These are phyloP conservation scores for Tricholoma hemisulphureum DNA, from an alignment of 768 basidiomycete genomes.

Conservation along the genomic window DNA sequence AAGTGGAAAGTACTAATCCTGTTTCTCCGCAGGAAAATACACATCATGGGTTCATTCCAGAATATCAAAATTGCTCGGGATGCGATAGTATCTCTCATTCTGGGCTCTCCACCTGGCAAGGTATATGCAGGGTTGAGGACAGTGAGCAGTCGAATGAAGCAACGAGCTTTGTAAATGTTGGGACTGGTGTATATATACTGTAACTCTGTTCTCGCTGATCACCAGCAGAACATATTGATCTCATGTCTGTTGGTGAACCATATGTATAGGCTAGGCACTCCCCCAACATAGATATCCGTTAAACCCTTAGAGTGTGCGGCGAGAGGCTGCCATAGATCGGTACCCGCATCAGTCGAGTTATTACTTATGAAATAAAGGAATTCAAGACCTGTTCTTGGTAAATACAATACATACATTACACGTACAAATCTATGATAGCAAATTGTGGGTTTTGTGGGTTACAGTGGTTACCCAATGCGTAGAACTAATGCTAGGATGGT, in stretches of 20 bases:
- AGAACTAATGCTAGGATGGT: not conserved
- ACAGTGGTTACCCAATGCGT: not conserved
- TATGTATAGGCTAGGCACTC: too few relatives aligned
- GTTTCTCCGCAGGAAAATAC: constrained; percentile 75
- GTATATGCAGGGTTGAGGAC: constrained; percentile 90
- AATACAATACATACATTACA: too few relatives aligned
- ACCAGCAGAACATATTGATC: too few relatives aligned
- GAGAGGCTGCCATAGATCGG: too few relatives aligned
- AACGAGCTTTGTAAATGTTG: constrained; percentile 57
- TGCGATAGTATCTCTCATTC: constrained; percentile 91
- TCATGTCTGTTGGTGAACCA: too few relatives aligned
- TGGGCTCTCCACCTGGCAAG: constrained; percentile 94
- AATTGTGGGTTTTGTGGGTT: too few relatives aligned
- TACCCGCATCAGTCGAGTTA: too few relatives aligned
- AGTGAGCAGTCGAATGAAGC: constrained; percentile 90
- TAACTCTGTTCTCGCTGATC: not conserved
- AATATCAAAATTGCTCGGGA: constrained; percentile 98
- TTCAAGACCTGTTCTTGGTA: too few relatives aligned
- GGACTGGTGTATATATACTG: not conserved
- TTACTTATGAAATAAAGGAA: too few relatives aligned
- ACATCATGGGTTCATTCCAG: constrained; percentile 97
- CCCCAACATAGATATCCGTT: too few relatives aligned
- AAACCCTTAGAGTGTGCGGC: too few relatives aligned
- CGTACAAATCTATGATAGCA: too few relatives aligned
- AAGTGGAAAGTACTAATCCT: constrained; percentile 6